Evolutionary conservation across 1,284 basidiomycete species (phyloP), one percentile per base, ranked within the genome.

Genomic region (Agroathelia rolfsii): DNA sequence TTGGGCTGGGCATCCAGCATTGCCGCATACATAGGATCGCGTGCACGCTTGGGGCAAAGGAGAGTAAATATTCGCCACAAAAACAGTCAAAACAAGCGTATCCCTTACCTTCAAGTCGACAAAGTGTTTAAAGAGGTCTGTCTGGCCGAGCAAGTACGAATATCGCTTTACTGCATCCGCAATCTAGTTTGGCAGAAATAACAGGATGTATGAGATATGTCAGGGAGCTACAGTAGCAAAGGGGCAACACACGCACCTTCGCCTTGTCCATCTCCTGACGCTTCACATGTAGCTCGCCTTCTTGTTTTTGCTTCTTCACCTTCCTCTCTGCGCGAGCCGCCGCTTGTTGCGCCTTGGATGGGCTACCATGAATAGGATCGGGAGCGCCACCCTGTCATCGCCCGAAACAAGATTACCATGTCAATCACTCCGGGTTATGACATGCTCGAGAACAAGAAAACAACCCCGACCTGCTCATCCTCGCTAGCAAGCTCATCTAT

Each of bases 141-240:
- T 96, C 56, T 96, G 90, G 5, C 92, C 93, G 0, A 96, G 71
- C 11, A 96, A 72, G 56, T 94, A 95, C 6, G 85, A 88, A 55
- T 95, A 96, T 9, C 89, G 80, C 57, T 95, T 96, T 46, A 95
- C 84, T 19, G 89, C 87, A 50, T 95, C 92, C n/a, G 85, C 63
- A 20, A 90, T 71, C 87, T 94, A 42, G n/a, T n/a, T n/a, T n/a
- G n/a, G n/a, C n/a, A n/a, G n/a, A n/a, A n/a, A n/a, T n/a, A n/a
- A n/a, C n/a, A n/a, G n/a, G n/a, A n/a, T n/a, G n/a, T n/a, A n/a
- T n/a, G n/a, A 17, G 28, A 39, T 28, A 35, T 43, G 43, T 48
- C 25, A 41, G 29, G 16, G 16, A 41, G 30, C 20, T 30, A 15
- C 15, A 13, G 10, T 36, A 2, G 24, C 14, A 22, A 6, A 25